phyloP scores from a whole-genome alignment of 2,329 filamentous ascomycete genomes.

The Penicillium sp. region DNA sequence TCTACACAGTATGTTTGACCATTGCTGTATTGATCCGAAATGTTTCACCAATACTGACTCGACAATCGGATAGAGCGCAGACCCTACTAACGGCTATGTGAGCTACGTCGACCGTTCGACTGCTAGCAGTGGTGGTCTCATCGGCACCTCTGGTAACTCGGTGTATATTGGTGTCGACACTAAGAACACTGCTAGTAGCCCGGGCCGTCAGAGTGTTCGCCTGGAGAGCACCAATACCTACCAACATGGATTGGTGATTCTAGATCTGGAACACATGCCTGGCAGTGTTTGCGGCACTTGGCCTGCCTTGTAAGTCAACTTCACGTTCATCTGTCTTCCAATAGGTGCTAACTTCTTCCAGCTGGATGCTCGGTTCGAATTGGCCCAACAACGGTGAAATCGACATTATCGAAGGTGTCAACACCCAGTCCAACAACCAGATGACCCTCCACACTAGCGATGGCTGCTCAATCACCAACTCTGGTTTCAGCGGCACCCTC shows the following conservation, averaged over 20 bases:
- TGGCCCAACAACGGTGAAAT: conserved; percentile 78
- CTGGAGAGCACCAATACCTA: conserved; percentile 70
- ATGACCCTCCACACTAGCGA: conserved; percentile 72
- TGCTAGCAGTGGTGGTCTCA: conserved; percentile 65
- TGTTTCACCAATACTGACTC: background rate
- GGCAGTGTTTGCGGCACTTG: conserved; percentile 72
- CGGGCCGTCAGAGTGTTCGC: conserved; percentile 73
- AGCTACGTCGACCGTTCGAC: conserved; percentile 66
- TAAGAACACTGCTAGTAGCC: conserved; percentile 59
- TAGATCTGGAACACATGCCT: conserved; percentile 77
- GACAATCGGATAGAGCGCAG: conserved; percentile 47
- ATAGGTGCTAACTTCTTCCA: conserved; percentile 28
- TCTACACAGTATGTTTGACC: conserved; percentile 53
- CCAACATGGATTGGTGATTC: conserved; percentile 70
- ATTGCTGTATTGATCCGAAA: background rate
- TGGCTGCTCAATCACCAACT: conserved; percentile 64
- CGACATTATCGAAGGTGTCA: conserved; percentile 81
- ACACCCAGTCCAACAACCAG: conserved; percentile 63
- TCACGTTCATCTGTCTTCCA: no score
- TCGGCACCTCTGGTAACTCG: conserved; percentile 60
- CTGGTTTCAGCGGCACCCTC: conserved; percentile 55
- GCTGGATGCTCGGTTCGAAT: conserved; percentile 66
- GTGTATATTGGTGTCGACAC: conserved; percentile 75
- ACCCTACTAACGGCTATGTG: conserved; percentile 79
- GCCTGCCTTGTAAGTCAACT: conserved; percentile 65